phyloP scores from a whole-genome alignment of 225 moss, liverwort and hornwort genomes.

The Straminergon stramineum region DNA sequence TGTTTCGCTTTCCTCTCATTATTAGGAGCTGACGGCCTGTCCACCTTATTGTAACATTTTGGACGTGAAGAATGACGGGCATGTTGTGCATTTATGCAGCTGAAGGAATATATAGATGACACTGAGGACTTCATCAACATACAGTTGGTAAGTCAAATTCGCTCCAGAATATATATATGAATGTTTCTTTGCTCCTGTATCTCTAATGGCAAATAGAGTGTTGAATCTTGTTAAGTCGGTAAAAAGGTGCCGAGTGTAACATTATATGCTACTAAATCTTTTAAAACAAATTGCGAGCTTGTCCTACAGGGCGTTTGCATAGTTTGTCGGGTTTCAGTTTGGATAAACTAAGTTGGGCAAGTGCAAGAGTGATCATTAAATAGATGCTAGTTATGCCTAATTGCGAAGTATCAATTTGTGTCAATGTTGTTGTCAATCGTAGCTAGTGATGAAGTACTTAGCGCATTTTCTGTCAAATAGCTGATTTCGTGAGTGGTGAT shows the following conservation, averaged over 20 bases:
- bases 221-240: background rate
- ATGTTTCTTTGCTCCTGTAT: background rate
- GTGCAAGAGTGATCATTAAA: background rate
- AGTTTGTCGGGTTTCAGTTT: background rate
- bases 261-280: background rate
- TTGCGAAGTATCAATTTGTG: background rate
- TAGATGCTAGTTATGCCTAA: background rate
- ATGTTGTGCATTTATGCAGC: constrained; percentile 31
- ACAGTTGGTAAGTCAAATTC: constrained; percentile 51
- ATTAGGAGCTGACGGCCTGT: background rate
- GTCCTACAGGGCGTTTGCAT: background rate
- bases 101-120: constrained; percentile 97
- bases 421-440: background rate
- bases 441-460: background rate
- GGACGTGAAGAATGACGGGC: background rate
- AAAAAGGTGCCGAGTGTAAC: background rate
- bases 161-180: background rate
- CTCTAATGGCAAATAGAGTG: background rate
- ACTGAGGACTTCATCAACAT: constrained; percentile 99
- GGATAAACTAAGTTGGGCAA: background rate
- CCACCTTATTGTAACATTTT: background rate
- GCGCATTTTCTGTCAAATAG: background rate
- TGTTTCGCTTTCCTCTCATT: background rate
- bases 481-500: background rate
- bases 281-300: background rate